Evolutionary conservation across 163 green algal genomes (phyloP).

Genomic region (Scenedesmus sp.): DNA sequence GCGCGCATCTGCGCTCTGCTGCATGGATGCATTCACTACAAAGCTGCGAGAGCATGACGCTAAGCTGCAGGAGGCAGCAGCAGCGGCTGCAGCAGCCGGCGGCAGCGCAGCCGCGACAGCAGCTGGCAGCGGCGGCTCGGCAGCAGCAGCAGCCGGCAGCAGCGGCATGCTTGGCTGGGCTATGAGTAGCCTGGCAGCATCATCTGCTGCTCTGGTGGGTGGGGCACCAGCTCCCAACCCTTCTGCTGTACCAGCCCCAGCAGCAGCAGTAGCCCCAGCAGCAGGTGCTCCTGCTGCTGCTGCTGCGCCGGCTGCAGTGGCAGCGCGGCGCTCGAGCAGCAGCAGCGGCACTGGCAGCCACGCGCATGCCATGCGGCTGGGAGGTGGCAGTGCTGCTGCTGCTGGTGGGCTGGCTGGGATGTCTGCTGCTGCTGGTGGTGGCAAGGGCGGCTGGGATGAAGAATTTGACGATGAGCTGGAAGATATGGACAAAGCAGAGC

Average conservation of each 20-base stretch:
- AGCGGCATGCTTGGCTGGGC: slow-evolving; percentile 74
- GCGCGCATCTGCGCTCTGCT: slow-evolving; percentile 55
- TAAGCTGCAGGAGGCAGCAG: slow-evolving; percentile 56
- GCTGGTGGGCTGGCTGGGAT: background rate
- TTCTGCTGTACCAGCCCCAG: background rate
- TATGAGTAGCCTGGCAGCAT: slow-evolving; percentile 65
- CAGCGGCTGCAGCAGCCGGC: slow-evolving; percentile 26
- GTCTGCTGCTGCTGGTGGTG: background rate
- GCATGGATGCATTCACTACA: slow-evolving; percentile 75
- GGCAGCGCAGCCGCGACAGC: background rate
- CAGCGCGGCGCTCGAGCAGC: slow-evolving; percentile 22
- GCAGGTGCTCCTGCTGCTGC: slow-evolving; percentile 2
- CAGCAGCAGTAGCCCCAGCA: background rate
- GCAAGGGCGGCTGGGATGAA: slow-evolving; percentile 54
- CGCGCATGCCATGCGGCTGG: background rate
- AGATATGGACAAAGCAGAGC: slow-evolving; percentile 42
- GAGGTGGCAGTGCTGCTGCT: background rate
- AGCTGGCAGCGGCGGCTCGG: background rate
- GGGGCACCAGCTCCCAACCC: background rate
- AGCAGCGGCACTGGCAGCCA: background rate
- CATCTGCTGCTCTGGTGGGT: slow-evolving; percentile 44
- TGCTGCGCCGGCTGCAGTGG: slow-evolving; percentile 14
- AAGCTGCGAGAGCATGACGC: slow-evolving; percentile 69
- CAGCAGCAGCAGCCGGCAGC: slow-evolving; percentile 33
- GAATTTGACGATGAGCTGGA: slow-evolving; percentile 42